Evolutionary conservation across 495 filamentous ascomycete species (phyloP).

Genomic region (Lophiotrema nucula): DNA sequence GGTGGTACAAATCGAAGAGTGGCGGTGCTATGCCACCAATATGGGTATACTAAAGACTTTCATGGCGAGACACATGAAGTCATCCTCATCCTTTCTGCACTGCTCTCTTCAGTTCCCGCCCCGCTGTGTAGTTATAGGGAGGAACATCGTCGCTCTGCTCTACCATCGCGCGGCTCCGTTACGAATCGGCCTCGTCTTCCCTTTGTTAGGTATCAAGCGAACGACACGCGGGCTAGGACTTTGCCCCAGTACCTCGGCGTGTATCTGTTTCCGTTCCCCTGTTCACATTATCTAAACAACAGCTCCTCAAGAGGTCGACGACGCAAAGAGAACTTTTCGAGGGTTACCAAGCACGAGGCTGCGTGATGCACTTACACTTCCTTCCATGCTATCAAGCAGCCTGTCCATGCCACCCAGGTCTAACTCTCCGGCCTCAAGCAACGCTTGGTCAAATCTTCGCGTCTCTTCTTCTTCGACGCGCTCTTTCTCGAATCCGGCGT

Average conservation of each 20-base stretch:
- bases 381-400: conserved; percentile 41
- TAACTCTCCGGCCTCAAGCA: conserved; percentile 39
- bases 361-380: conserved; percentile 1
- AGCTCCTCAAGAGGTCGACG: conserved; percentile 10
- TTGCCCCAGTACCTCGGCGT: not conserved
- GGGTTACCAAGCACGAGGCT: conserved; percentile 26
- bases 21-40: not conserved
- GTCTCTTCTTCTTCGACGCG: conserved; percentile 23
- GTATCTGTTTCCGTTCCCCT: not conserved
- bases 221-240: not conserved
- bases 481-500: conserved; percentile 17
- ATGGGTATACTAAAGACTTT: too few relatives aligned
- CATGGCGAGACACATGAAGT: too few relatives aligned
- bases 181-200: not conserved
- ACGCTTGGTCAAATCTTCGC: conserved; percentile 34
- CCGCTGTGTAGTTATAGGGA: too few relatives aligned
- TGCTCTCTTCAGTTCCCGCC: too few relatives aligned
- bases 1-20: not conserved
- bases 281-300: not conserved
- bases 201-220: not conserved
- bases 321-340: conserved; percentile 41
- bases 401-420: conserved; percentile 44
- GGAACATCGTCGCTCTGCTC: not conserved
- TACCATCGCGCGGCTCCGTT: not conserved
- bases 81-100: too few relatives aligned